Conservation (phyloP, 768 basidiomycete genomes). For the Pilatotrama ljubarskyi region DNA sequence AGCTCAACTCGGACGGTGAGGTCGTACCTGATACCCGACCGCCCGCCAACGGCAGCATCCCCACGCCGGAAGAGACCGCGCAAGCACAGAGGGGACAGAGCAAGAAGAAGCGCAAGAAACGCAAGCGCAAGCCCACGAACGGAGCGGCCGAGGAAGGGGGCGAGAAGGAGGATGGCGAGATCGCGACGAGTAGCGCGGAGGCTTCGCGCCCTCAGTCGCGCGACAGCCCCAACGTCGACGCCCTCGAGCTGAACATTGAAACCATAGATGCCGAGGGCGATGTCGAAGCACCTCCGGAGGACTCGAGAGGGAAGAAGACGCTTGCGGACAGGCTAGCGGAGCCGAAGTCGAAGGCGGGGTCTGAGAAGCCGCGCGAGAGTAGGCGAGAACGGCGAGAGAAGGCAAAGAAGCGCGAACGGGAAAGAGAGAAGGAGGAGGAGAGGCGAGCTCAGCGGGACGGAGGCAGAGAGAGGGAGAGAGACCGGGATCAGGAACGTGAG, state of each 20-base stretch:
- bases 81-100: background rate
- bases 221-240: constrained; percentile 3
- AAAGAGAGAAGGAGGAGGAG: background rate
- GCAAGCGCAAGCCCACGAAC: constrained; percentile 18
- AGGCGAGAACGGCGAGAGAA: constrained; percentile 4
- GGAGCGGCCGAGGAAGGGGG: background rate
- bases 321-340: background rate
- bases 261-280: background rate
- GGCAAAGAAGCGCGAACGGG: constrained; percentile 1
- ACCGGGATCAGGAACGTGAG: background rate
- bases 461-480: constrained; percentile 4
- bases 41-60: background rate
- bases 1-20: constrained; percentile 27
- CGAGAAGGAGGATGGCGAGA: constrained; percentile 27
- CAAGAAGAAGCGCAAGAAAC: constrained; percentile 16
- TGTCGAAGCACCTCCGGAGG: background rate
- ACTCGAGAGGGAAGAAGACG: background rate
- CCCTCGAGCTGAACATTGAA: background rate
- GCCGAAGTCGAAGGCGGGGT: background rate
- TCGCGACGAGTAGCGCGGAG: constrained; percentile 17
- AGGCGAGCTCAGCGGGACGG: background rate
- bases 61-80: background rate
- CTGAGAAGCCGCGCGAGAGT: background rate
- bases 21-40: background rate
- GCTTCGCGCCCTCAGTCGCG: constrained; percentile 20